Base-by-base conservation (phyloP, 768 basidiomycete species). In the Boletus sp. region DNA sequence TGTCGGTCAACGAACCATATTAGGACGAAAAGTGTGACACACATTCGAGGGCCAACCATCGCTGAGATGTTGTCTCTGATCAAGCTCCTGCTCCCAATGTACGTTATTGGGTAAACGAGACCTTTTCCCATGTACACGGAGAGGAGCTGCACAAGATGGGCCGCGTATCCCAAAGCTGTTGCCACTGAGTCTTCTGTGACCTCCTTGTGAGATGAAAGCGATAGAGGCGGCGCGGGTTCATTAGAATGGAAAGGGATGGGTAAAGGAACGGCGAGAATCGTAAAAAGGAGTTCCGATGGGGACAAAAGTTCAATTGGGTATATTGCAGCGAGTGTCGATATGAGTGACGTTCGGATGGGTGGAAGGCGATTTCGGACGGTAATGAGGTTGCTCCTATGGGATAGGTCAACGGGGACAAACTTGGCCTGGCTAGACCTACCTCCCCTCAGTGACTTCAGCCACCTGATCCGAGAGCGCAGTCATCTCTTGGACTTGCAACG, bases 11-110 rank as follows among this genome's bases (percentile, higher is more conserved):
- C 14, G 14, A 38, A 17, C 43, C 39, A 44, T 51, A 50, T 40
- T 23, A 32, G 23, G 50, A 49, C 43, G 9, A 44, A 48, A 57
- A n/a, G 38, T 48, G 27, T 46, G 15, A 77, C 89, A 72, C 64
- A 96, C 93, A 93, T 89, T 70, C 96, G 77, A 9, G 94, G 94
- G 3, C 97, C 97, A 54, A 93, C 87, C 89, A 98, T 97, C 14
- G 88, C 85, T 45, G 92, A 94, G 47, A 98, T 95, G 13, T 86
- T 87, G 74, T 99, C 97, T 66, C 84, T 83, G 57, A 98, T 91
- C 56, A 94, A 69, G 72, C 93, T 97, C 58, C 91, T 79, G 61
- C 94, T 98, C 3, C 93, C 95, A 46, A 91, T 79, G 70, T 84
- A 94, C 19, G 89, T 93, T 47, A 98, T 80, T 23, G 95, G 93